Evolutionary conservation across 2,329 filamentous ascomycete species (phyloP).

Genomic region (Gaeumannomyces tritici): DNA sequence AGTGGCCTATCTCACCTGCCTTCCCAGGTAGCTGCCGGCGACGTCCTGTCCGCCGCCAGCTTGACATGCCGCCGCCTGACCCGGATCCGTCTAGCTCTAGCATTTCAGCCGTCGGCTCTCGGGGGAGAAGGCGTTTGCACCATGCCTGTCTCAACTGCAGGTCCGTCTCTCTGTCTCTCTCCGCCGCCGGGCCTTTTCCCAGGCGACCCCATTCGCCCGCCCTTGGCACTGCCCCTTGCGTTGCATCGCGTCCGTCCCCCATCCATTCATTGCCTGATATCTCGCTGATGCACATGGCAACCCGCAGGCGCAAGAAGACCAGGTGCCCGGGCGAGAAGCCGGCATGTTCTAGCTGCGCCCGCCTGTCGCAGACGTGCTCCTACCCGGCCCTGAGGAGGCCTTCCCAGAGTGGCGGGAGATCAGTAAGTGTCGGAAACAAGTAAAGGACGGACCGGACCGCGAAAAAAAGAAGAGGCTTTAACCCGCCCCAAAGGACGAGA

Average conservation of each 20-base stretch:
- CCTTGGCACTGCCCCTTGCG: background rate
- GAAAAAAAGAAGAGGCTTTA: background rate
- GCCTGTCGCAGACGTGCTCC: constrained; percentile 28
- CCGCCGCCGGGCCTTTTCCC: background rate
- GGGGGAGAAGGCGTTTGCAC: constrained; percentile 1
- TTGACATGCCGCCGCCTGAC: background rate
- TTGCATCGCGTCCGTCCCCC: background rate
- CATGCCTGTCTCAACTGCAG: constrained; percentile 4
- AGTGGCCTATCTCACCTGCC: background rate
- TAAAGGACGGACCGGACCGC: no score
- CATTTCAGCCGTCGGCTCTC: background rate
- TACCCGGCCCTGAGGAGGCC: constrained; percentile 11
- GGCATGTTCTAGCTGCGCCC: constrained; percentile 38
- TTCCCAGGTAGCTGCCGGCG: no score
- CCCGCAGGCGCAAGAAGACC: constrained; percentile 35
- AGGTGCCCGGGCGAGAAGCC: constrained; percentile 42
- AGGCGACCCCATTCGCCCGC: background rate
- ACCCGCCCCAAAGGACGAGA: constrained; percentile 30
- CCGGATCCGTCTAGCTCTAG: background rate
- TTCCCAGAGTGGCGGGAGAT: background rate
- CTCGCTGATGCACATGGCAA: background rate
- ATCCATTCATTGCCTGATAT: background rate
- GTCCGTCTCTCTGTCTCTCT: background rate
- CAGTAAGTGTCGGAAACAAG: background rate
- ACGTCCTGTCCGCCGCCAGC: background rate